Evolutionary conservation across 371 early-diverging fungal species (phyloP), one percentile per base, ranked within the genome.

Genomic region (Hamiltosporidium tvaerminnensis): DNA sequence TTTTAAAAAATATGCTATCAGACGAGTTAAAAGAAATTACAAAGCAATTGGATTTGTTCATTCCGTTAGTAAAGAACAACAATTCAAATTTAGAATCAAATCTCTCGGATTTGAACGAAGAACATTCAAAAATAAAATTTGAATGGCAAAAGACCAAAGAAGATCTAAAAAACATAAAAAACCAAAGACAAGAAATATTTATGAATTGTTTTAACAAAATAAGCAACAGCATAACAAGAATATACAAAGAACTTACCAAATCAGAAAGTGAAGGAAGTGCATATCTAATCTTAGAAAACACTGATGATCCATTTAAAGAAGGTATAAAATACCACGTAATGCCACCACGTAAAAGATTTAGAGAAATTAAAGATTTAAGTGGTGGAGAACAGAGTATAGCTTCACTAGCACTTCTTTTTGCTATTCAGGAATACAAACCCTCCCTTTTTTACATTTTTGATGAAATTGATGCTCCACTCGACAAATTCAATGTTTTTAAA

Each of bases 361-460:
- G 61, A 48, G 74, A 73, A 50, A 67, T 71, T 3, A 58, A 59
- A 16, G 36, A 67, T 30, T 63, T 80, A n/a, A 64, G 65, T 60
- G 80, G 80, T 1, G 80, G 80, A 54, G 80, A 80, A 57, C 70
- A 67, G 61, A 73, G 68, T 12, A 70, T 80, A 54, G 74, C 70
- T 30, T 47, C 50, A 9, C 31, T 77, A 12, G n/a, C 72, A 37
- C 64, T 80, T 44, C 69, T 80, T 34, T 69, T 77, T 39, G 65
- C 76, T 33, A 32, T 80, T 2, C 44, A 76, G 55, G 32, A 57
- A 31, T 67, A 56, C 41, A 68, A 57, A 56, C 61, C 56, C 16
- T 38, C 71, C 23, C 70, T 69, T 4, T 75, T 80, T 59, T 73
- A 72, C 57, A 48, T 80, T 3, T 72, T 80, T 54, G 80, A 80